Percentiles rank a stretch among this genome's conserved stretches.
phyloP scores from a whole-genome alignment of 352 stramenopile genomes.

The Phytophthora pisi region DNA sequence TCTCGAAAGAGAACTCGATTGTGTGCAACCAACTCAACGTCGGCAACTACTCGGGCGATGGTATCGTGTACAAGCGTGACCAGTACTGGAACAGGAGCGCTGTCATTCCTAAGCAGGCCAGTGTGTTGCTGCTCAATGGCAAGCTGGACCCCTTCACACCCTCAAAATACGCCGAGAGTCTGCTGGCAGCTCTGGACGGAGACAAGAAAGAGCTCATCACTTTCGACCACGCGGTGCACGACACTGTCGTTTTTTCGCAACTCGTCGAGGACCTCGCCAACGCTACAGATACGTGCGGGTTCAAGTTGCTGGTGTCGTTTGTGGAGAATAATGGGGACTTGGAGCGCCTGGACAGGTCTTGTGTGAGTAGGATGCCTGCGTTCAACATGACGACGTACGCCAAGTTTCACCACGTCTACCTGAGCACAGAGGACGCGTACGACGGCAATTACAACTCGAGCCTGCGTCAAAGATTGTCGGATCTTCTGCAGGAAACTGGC shows the following conservation, averaged over 20 bases:
- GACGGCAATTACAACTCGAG: not conserved
- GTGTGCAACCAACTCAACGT: not conserved
- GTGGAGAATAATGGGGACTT: not conserved
- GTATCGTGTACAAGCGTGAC: not conserved
- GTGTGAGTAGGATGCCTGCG: not conserved
- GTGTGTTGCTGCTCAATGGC: not conserved
- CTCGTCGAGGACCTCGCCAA: not conserved
- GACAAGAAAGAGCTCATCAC: not conserved
- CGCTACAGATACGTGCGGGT: not conserved
- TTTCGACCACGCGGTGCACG: not conserved
- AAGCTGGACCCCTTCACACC: not conserved
- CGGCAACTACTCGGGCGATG: not conserved
- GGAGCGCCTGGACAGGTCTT: not conserved
- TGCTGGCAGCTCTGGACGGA: not conserved
- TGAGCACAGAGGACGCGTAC: not conserved
- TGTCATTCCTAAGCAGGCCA: not conserved
- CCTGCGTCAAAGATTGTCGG: too few relatives aligned
- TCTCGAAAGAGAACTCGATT: not conserved
- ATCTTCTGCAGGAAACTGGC: too few relatives aligned
- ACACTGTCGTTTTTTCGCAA: not conserved
- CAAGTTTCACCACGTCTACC: not conserved
- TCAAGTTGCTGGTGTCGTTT: not conserved
- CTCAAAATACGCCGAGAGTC: not conserved
- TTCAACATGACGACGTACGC: not conserved
- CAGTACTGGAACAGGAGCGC: slow-evolving; percentile 1